These are phyloP conservation scores for Linderina pennispora DNA, from an alignment of 192 early-diverging fungal species.

Conservation along the genomic window DNA sequence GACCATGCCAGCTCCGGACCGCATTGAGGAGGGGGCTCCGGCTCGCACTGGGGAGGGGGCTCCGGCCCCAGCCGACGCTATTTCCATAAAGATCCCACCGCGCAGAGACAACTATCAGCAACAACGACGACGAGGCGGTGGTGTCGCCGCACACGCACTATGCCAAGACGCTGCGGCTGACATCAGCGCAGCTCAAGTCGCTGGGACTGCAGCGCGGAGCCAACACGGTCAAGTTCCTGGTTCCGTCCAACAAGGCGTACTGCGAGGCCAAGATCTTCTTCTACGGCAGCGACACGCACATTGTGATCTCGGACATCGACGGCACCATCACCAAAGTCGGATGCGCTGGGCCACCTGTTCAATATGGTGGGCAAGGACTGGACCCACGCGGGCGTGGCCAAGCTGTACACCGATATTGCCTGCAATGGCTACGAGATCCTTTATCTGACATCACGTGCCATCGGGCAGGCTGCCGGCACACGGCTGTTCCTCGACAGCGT, in stretches of 20 bases:
- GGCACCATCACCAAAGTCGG: constrained; percentile 98
- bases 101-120: constrained; percentile 1
- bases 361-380: constrained; percentile 97
- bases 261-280: constrained; percentile 86
- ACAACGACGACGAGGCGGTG: constrained; percentile 30
- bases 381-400: constrained; percentile 96
- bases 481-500: constrained; percentile 88
- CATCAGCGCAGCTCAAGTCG: constrained; percentile 81
- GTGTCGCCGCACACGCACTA: constrained; percentile 48
- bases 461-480: constrained; percentile 90
- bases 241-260: constrained; percentile 64
- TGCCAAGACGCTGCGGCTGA: constrained; percentile 86
- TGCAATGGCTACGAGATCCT: constrained; percentile 94
- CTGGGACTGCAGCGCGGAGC: constrained; percentile 77
- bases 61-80: constrained; percentile 1
- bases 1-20: neutral
- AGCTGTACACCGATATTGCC: constrained; percentile 88
- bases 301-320: constrained; percentile 98
- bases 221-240: constrained; percentile 88
- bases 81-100: constrained; percentile 5
- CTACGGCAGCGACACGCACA: constrained; percentile 73
- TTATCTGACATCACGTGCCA: constrained; percentile 91
- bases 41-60: no score
- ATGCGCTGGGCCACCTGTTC: constrained; percentile 92
- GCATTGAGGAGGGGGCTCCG: no score